A percentile compares a stretch with the other conserved stretches of the same genome.
Conservation (phyloP, 2,329 filamentous ascomycete genomes). For the Mariannaea sp. region DNA sequence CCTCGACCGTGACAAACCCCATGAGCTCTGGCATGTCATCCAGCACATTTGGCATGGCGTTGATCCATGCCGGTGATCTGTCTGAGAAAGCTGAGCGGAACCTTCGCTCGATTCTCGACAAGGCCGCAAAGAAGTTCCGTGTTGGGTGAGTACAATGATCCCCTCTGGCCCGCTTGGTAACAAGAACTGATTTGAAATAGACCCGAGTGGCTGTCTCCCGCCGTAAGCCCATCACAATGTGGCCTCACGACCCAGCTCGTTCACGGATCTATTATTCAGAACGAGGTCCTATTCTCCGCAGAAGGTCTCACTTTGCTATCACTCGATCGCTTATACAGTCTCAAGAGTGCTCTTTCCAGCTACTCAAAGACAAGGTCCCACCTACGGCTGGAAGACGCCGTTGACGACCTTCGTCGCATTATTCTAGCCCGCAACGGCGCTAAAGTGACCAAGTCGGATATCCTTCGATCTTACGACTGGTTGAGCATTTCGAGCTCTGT, state of each 20-base stretch:
- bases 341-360: conserved; percentile 63
- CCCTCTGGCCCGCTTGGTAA: not conserved
- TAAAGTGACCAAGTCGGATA: conserved; percentile 55
- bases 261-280: conserved; percentile 61
- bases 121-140: conserved; percentile 54
- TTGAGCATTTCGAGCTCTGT: conserved; percentile 57
- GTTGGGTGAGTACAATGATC: conserved; percentile 43
- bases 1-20: conserved; percentile 44
- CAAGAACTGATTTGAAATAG: conserved; percentile 36
- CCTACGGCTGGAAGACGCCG: conserved; percentile 60
- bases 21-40: conserved; percentile 41
- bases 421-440: conserved; percentile 58
- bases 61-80: conserved; percentile 55
- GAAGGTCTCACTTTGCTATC: conserved; percentile 64
- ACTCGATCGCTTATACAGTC: conserved; percentile 66
- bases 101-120: conserved; percentile 54
- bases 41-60: conserved; percentile 53
- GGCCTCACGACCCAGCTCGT: conserved; percentile 58
- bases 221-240: conserved; percentile 49
- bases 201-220: conserved; percentile 50
- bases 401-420: conserved; percentile 65
- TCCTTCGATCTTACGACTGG: conserved; percentile 62
- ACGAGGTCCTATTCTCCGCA: conserved; percentile 64
- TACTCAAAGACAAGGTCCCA: conserved; percentile 55
- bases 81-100: conserved; percentile 53